Conservation (phyloP, 345 rosid genomes). For the Acer saccharum region DNA sequence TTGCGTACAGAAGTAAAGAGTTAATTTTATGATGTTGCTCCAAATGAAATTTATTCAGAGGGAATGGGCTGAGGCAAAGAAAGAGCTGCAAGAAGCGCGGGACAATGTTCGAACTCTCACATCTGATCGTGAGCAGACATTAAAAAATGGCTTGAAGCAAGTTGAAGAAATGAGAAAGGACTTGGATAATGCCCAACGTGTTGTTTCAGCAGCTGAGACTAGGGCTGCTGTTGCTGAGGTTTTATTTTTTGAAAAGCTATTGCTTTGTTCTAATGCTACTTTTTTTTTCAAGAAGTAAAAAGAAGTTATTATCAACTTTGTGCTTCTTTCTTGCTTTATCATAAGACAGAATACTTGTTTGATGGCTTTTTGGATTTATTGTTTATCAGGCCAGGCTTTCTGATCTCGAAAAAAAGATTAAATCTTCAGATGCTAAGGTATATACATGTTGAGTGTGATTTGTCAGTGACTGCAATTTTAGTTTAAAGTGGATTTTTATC, state of each 20-base stretch:
- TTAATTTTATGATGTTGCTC: slow-evolving; percentile 1
- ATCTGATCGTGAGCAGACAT: slow-evolving; percentile 66
- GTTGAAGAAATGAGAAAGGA: slow-evolving; percentile 85
- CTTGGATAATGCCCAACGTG: slow-evolving; percentile 70
- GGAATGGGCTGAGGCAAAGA: slow-evolving; percentile 97
- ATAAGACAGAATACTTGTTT: slow-evolving; percentile 1
- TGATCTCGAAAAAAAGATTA: slow-evolving; percentile 69
- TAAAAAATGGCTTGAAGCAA: slow-evolving; percentile 78
- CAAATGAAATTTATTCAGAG: slow-evolving; percentile 43
- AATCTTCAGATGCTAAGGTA: slow-evolving; percentile 70
- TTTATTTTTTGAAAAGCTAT: slow-evolving; percentile 9
- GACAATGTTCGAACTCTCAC: slow-evolving; percentile 62
- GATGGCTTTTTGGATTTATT: slow-evolving; percentile 20
- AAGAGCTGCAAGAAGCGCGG: slow-evolving; percentile 80
- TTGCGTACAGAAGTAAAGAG: neutral
- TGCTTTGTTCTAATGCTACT: slow-evolving; percentile 10
- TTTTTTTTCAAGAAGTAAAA: neutral
- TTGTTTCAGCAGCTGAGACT: slow-evolving; percentile 78
- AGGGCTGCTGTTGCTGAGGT: slow-evolving; percentile 96
- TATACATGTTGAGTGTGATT: neutral
- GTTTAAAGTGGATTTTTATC: neutral
- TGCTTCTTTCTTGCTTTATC: neutral
- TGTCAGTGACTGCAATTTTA: neutral
- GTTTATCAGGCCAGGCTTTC: slow-evolving; percentile 64
- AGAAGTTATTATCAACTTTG: neutral